Evolutionary conservation across 129 eudicot genomes (phyloP).

Genomic region (Lactuca sativa): DNA sequence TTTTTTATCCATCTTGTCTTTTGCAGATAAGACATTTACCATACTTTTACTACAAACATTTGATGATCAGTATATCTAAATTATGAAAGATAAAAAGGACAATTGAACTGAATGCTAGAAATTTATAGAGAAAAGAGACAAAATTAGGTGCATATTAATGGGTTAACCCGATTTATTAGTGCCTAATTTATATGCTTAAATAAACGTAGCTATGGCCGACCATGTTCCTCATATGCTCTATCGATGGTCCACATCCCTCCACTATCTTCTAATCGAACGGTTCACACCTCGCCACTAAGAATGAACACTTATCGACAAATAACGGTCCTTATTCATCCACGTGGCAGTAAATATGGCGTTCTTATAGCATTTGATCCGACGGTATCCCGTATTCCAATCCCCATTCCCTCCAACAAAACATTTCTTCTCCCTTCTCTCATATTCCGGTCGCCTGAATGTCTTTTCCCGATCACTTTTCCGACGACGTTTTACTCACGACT

Average conservation of each 20-base stretch:
- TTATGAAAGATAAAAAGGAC: too few relatives aligned
- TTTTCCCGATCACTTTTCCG: conserved; percentile 11
- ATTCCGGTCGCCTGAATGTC: background rate
- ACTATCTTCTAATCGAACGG: conserved; percentile 40
- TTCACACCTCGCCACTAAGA: background rate
- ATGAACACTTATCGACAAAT: conserved; percentile 44
- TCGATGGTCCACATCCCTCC: conserved; percentile 46
- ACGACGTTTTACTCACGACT: background rate
- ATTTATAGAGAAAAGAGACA: background rate
- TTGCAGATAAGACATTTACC: too few relatives aligned
- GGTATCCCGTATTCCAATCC: conserved; percentile 41
- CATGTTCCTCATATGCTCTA: conserved; percentile 25
- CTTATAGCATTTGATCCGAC: conserved; percentile 60
- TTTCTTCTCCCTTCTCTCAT: background rate
- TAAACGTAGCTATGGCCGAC: conserved; percentile 33
- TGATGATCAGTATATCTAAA: background rate
- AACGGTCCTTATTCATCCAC: conserved; percentile 48
- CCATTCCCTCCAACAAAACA: conserved; percentile 21
- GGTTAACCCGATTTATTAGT: background rate
- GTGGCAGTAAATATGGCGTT: conserved; percentile 39
- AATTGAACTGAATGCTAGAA: too few relatives aligned
- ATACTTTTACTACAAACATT: too few relatives aligned
- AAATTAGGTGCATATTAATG: conserved; percentile 14
- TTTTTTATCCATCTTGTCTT: too few relatives aligned
- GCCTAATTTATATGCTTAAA: conserved; percentile 7